Evolutionary conservation across 2,329 filamentous ascomycete species (phyloP).

Genomic region (Lachnum nothofagi): DNA sequence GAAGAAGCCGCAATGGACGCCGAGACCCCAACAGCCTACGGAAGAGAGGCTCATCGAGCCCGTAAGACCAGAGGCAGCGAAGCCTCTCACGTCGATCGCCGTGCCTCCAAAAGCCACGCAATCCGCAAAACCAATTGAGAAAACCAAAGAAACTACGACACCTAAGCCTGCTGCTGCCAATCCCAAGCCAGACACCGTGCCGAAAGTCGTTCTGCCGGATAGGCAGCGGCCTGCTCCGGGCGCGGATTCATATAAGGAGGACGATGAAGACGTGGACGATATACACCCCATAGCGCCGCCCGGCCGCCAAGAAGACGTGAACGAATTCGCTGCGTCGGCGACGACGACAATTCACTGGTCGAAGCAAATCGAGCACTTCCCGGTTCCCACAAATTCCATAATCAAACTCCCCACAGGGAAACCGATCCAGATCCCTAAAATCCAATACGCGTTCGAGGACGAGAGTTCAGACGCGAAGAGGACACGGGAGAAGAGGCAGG

Average conservation of each 20-base stretch:
- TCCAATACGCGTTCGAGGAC: slow-evolving; percentile 68
- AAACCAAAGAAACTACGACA: slow-evolving; percentile 2
- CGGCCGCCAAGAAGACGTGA: slow-evolving; percentile 27
- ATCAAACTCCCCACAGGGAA: slow-evolving; percentile 70
- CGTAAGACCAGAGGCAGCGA: neutral
- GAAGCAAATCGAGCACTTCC: slow-evolving; percentile 71
- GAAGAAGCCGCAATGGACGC: neutral
- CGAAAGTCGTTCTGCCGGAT: slow-evolving; percentile 25
- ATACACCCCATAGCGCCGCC: slow-evolving; percentile 28
- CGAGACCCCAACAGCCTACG: neutral
- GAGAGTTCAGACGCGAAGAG: slow-evolving; percentile 58
- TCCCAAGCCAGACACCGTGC: slow-evolving; percentile 18
- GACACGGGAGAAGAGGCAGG: slow-evolving; percentile 59
- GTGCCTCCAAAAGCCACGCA: neutral
- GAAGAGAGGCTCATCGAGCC: neutral
- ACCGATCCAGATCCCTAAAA: slow-evolving; percentile 64
- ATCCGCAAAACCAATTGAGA: neutral
- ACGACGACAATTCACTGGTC: slow-evolving; percentile 59
- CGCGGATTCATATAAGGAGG: slow-evolving; percentile 7
- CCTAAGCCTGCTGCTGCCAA: slow-evolving; percentile 2
- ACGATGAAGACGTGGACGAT: slow-evolving; percentile 16
- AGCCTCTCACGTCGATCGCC: neutral
- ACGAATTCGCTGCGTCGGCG: slow-evolving; percentile 12
- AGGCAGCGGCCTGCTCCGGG: slow-evolving; percentile 19
- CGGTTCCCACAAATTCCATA: slow-evolving; percentile 63